A percentile compares a stretch with the other conserved stretches of the same genome.
Conservation (phyloP, 2,329 filamentous ascomycete species). For the Neophaeococcomyces mojaviensis region DNA sequence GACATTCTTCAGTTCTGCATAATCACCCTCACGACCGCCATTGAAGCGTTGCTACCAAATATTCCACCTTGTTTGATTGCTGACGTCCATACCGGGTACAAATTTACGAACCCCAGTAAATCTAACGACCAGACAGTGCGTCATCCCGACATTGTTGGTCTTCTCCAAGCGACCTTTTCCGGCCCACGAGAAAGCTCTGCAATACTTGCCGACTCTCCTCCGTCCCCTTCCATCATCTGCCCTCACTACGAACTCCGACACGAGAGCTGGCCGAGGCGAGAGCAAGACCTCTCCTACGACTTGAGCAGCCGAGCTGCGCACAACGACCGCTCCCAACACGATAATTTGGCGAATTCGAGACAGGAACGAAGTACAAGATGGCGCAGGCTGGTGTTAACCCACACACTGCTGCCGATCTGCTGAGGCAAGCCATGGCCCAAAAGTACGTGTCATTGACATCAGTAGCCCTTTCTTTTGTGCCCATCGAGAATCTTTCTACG, state of each 20-base stretch:
- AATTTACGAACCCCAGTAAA: no score
- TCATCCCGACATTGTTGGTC: constrained; percentile 3
- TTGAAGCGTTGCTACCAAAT: no score
- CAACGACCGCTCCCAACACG: neutral
- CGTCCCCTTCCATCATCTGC: neutral
- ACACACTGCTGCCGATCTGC: constrained; percentile 48
- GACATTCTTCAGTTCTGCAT: no score
- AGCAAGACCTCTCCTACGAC: neutral
- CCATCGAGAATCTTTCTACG: no score
- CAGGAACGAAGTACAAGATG: constrained; percentile 12
- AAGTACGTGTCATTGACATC: constrained; percentile 41
- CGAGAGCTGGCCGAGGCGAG: neutral
- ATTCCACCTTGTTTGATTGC: no score
- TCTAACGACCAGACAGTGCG: neutral
- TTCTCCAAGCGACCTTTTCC: constrained; percentile 5
- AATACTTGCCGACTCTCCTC: constrained; percentile 3
- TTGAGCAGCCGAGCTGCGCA: neutral
- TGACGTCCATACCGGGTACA: no score
- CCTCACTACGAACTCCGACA: neutral
- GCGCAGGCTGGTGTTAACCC: constrained; percentile 31
- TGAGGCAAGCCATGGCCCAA: constrained; percentile 51
- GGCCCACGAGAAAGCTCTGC: neutral
- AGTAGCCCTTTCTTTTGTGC: no score
- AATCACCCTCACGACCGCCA: no score
- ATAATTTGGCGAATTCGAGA: neutral